Base-by-base conservation (phyloP, 176 grass and related monocot genomes). In the Otatea glauca region DNA sequence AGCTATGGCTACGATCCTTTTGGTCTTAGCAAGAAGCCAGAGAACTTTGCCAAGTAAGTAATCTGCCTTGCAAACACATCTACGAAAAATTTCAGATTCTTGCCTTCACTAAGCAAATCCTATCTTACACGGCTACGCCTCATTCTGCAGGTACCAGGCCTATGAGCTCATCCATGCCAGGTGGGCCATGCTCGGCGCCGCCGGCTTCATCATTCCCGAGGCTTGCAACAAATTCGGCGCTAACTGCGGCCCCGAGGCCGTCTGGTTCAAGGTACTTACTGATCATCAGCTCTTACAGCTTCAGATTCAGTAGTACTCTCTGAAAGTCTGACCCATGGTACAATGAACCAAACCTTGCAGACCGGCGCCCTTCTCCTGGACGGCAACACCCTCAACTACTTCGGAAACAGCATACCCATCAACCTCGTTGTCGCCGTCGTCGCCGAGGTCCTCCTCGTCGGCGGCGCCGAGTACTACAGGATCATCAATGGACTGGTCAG, bases 1-100 rank as follows among this genome's bases (percentile, higher is more conserved):
- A 98, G 96, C 76, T 98, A 98, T 49, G 96, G 96, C 47, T 98
- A 98, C 63, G 96, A 98, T 32, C 96, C 96, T 85, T 94, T 98
- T 79, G 93, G 96, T 45, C 89, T 98, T 2, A 88, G 96, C 89
- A 98, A 98, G 96, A 98, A 98, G 35, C 91, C 96, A 67, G 96
- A 98, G 67, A n/a, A 98, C 65, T 95, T 98, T 59, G 80, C 85
- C 76, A 98, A 95, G 93, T 98, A 88, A 87, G 93, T 74, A 37
- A 78, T 68, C 66, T 6, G 15, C 45, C 29, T 83, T 64, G 38
- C 65, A 21, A 27, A 42, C 44, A 65, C 21, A 41, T 24, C 34
- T 12, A 47, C 39, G 5, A 48, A 18, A 64, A 65, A 66, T 17
- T 84, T 65, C 59, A 75, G 13, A 53, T 70, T 38, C 2, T 55